Conservation (phyloP, 495 filamentous ascomycete species). For the Aspergillus olivimuriae region DNA sequence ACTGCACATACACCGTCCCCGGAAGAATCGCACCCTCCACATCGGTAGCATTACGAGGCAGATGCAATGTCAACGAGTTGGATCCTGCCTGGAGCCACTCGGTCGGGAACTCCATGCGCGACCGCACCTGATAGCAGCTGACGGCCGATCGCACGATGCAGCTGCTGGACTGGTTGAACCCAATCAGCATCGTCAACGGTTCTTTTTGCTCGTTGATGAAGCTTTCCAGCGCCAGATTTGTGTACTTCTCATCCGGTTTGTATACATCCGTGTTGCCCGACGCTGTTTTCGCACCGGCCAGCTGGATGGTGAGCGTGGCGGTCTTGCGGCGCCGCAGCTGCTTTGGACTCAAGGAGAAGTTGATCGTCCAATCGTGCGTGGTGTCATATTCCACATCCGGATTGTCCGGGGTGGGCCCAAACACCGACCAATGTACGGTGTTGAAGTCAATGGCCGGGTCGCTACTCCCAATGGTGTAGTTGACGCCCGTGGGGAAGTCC, state of each 20-base stretch:
- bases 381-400: slow-evolving; percentile 29
- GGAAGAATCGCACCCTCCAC: slow-evolving; percentile 48
- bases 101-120: slow-evolving; percentile 44
- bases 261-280: slow-evolving; percentile 50
- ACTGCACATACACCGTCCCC: slow-evolving; percentile 48
- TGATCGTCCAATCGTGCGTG: slow-evolving; percentile 47
- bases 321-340: slow-evolving; percentile 16
- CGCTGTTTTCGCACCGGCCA: slow-evolving; percentile 51
- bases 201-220: slow-evolving; percentile 21
- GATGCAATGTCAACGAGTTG: slow-evolving; percentile 43
- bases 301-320: slow-evolving; percentile 50
- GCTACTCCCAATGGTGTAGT: slow-evolving; percentile 45
- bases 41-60: slow-evolving; percentile 48
- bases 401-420: slow-evolving; percentile 40
- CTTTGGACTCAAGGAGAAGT: slow-evolving; percentile 35
- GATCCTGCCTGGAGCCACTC: slow-evolving; percentile 35
- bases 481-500: slow-evolving; percentile 47
- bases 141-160: slow-evolving; percentile 49
- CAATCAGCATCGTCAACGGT: slow-evolving; percentile 19
- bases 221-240: slow-evolving; percentile 35
- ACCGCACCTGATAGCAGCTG: slow-evolving; percentile 49
- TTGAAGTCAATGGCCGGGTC: slow-evolving; percentile 40
- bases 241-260: slow-evolving; percentile 38
- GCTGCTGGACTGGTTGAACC: slow-evolving; percentile 35
- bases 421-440: slow-evolving; percentile 50